A percentile compares a stretch with the other conserved stretches of the same genome.
Conservation (phyloP, 257 asterid species). For the Coffea canephora region DNA sequence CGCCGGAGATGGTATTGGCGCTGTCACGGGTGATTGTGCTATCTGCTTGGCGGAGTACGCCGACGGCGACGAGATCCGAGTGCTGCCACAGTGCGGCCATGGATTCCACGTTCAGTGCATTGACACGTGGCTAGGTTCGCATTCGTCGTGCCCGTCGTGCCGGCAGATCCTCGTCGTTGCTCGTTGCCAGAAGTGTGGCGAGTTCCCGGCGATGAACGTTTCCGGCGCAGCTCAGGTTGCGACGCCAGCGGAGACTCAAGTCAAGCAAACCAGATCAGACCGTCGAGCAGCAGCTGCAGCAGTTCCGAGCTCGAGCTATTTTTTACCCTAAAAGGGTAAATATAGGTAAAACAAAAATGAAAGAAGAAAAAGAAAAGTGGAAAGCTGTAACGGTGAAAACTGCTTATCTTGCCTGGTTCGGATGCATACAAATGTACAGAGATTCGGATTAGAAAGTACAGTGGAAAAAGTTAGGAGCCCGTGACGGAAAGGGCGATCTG, state of each 20-base stretch:
- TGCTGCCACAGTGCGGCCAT: constrained; percentile 61
- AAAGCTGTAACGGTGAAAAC: constrained; percentile 10
- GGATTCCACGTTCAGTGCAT: constrained; percentile 49
- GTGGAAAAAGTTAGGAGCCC: not conserved
- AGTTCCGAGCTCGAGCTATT: not conserved
- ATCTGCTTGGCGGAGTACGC: constrained; percentile 47
- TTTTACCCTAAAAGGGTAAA: constrained; percentile 4
- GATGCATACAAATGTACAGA: too few relatives aligned
- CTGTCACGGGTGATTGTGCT: constrained; percentile 37
- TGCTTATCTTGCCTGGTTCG: not conserved
- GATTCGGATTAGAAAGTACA: not conserved
- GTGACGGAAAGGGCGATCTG: not conserved
- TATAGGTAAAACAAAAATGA: too few relatives aligned
- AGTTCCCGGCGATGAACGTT: constrained; percentile 17
- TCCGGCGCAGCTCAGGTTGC: not conserved
- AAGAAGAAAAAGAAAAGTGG: not conserved
- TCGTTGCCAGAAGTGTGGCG: constrained; percentile 47
- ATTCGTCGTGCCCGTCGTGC: constrained; percentile 67
- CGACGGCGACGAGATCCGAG: constrained; percentile 53
- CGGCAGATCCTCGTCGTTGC: constrained; percentile 35
- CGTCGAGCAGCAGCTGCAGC: not conserved
- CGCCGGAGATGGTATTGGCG: not conserved
- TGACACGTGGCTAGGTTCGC: constrained; percentile 61
- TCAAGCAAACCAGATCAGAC: constrained; percentile 3
- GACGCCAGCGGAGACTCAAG: constrained; percentile 12